Conservation (phyloP, 1,139 yeast species). For the Zygoascus sp. region DNA sequence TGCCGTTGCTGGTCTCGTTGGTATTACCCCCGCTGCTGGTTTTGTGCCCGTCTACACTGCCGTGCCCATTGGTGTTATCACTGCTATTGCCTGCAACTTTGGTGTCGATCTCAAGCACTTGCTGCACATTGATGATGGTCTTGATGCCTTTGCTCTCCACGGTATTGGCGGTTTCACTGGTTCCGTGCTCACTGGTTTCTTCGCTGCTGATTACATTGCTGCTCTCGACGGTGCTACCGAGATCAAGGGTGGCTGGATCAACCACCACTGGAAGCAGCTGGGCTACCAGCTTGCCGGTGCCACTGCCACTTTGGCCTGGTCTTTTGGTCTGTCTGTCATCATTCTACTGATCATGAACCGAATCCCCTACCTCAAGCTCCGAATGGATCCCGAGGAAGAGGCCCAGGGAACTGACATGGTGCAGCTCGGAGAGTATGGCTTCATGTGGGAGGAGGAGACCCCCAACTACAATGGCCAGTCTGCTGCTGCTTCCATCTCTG, state of each 20-base stretch:
- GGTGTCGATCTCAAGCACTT: conserved; percentile 75
- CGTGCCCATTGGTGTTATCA: conserved; percentile 73
- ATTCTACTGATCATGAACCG: conserved; percentile 69
- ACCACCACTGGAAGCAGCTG: conserved; percentile 82
- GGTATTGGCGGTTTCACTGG: conserved; percentile 93
- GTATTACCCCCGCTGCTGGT: conserved; percentile 97
- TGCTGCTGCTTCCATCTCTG: conserved; percentile 8
- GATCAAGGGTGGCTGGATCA: conserved; percentile 91
- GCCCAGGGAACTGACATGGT: conserved; percentile 82
- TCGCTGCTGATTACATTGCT: conserved; percentile 90
- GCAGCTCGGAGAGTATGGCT: conserved; percentile 75
- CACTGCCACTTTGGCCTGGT: conserved; percentile 70
- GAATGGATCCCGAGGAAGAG: conserved; percentile 89
- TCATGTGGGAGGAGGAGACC: conserved; percentile 20
- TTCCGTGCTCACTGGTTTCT: conserved; percentile 77
- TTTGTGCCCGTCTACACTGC: conserved; percentile 89
- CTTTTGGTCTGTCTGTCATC: conserved; percentile 70
- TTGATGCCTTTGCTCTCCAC: conserved; percentile 90
- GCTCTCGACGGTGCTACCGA: conserved; percentile 56
- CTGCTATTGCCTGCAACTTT: conserved; percentile 75
- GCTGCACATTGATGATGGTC: conserved; percentile 84
- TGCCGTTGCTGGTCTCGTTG: conserved; percentile 89
- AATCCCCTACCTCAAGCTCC: conserved; percentile 75
- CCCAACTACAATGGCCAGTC: conserved; percentile 4
- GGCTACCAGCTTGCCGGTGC: conserved; percentile 93